These are phyloP conservation scores for Monosporozyma aquatica DNA, from an alignment of 805 yeast species.

Conservation along the genomic window DNA sequence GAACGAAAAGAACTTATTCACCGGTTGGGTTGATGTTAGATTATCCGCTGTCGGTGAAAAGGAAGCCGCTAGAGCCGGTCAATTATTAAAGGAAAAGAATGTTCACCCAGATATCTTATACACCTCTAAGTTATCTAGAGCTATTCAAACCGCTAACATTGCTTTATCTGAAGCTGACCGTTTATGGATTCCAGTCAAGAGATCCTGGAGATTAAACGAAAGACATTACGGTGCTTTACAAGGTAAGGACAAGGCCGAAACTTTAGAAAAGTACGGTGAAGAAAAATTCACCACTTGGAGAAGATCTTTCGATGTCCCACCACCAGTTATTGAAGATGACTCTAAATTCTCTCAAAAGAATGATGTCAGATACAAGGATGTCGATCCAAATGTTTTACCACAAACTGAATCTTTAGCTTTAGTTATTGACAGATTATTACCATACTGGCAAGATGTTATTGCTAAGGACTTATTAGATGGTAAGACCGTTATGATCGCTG, in stretches of 20 bases:
- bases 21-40: slow-evolving; percentile 97
- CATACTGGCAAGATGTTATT: slow-evolving; percentile 92
- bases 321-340: slow-evolving; percentile 73
- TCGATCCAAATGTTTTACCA: slow-evolving; percentile 84
- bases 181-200: slow-evolving; percentile 80
- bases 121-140: slow-evolving; percentile 89
- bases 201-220: slow-evolving; percentile 97
- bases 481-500: slow-evolving; percentile 88
- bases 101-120: slow-evolving; percentile 78
- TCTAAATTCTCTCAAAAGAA: slow-evolving; percentile 77
- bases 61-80: slow-evolving; percentile 93
- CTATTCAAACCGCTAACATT: slow-evolving; percentile 94
- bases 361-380: slow-evolving; percentile 75
- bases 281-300: slow-evolving; percentile 95
- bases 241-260: slow-evolving; percentile 95
- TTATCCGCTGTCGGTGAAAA: slow-evolving; percentile 75
- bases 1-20: slow-evolving; percentile 96
- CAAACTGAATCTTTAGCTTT: slow-evolving; percentile 88
- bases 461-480: slow-evolving; percentile 74
- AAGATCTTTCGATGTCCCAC: slow-evolving; percentile 95
- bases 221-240: slow-evolving; percentile 98
- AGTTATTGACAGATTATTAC: slow-evolving; percentile 92
- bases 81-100: slow-evolving; percentile 76
- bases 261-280: slow-evolving; percentile 77
- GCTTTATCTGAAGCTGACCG: slow-evolving; percentile 85